Percentiles rank a stretch among this genome's conserved stretches.
These are phyloP conservation scores for Phytophthora sp. DNA, from an alignment of 352 stramenopile species.

Conservation along the genomic window DNA sequence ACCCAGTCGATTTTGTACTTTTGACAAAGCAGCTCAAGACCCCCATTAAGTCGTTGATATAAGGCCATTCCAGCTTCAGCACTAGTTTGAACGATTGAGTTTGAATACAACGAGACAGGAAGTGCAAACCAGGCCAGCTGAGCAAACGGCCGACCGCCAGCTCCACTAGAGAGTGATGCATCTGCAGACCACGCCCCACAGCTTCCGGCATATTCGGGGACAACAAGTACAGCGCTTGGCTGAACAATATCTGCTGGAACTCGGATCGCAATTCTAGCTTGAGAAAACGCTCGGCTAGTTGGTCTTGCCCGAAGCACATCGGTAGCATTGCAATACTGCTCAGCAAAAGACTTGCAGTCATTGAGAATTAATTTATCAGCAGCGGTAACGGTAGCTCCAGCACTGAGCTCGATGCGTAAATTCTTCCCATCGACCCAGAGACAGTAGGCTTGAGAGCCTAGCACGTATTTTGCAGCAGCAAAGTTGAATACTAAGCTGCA, in stretches of 20 bases:
- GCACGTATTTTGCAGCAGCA: slow-evolving; percentile 31
- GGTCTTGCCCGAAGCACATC: slow-evolving; percentile 53
- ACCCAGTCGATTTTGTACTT: slow-evolving; percentile 60
- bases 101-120: slow-evolving; percentile 30
- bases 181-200: slow-evolving; percentile 64
- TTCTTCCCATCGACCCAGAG: slow-evolving; percentile 63
- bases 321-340: slow-evolving; percentile 53
- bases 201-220: slow-evolving; percentile 60
- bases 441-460: slow-evolving; percentile 48
- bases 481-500: slow-evolving; percentile 60
- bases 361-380: slow-evolving; percentile 56
- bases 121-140: slow-evolving; percentile 51
- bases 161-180: slow-evolving; percentile 58
- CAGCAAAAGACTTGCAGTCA: slow-evolving; percentile 49
- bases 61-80: slow-evolving; percentile 13
- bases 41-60: slow-evolving; percentile 38
- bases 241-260: slow-evolving; percentile 39
- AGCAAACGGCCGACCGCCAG: slow-evolving; percentile 52
- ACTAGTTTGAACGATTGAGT: slow-evolving; percentile 6
- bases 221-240: slow-evolving; percentile 50
- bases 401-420: slow-evolving; percentile 55
- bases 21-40: slow-evolving; percentile 42
- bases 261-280: slow-evolving; percentile 45
- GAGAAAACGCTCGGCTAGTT: slow-evolving; percentile 64
- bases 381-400: slow-evolving; percentile 46